A percentile compares a stretch with the other conserved stretches of the same genome.
These are phyloP conservation scores for Leccinum subrobustum DNA, from an alignment of 1,284 basidiomycete species.

Conservation along the genomic window DNA sequence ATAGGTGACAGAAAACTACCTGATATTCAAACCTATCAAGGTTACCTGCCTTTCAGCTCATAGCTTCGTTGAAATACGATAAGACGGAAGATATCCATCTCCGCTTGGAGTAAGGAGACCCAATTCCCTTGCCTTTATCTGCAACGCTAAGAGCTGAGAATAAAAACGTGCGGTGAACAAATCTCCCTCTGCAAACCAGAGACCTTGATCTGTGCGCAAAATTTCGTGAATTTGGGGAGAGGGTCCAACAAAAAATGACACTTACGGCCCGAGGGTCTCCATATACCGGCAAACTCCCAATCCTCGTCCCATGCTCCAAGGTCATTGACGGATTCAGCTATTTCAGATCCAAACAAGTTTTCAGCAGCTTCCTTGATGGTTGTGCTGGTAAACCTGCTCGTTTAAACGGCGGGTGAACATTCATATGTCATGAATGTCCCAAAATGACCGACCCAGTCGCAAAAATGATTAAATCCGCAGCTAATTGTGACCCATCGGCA, in stretches of 20 bases:
- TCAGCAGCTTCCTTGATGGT: conserved; percentile 10
- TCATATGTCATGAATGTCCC: neutral
- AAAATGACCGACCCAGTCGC: conserved; percentile 26
- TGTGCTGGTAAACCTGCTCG: conserved; percentile 8
- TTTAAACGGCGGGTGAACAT: neutral
- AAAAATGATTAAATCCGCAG: conserved; percentile 31
- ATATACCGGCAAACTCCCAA: conserved; percentile 14
- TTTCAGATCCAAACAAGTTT: conserved; percentile 6
- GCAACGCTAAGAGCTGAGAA: conserved; percentile 13
- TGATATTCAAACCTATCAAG: neutral
- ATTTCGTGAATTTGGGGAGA: neutral
- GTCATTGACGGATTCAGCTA: conserved; percentile 13
- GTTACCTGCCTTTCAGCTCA: neutral
- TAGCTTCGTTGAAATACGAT: neutral
- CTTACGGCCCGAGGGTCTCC: conserved; percentile 16
- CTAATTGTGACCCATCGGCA: conserved; percentile 23
- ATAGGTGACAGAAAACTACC: neutral
- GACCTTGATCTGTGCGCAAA: conserved; percentile 7
- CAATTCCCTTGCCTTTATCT: conserved; percentile 13
- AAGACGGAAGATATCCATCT: neutral
- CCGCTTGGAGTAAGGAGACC: neutral
- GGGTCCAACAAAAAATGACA: neutral
- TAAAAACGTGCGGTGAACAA: conserved; percentile 12
- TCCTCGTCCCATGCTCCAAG: conserved; percentile 15
- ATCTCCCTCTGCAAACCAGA: conserved; percentile 18